Percentiles rank a stretch among this genome's conserved stretches.
These are phyloP conservation scores for Pseudonitzschia multiseries DNA, from an alignment of 108 stramenopile species.

Conservation along the genomic window DNA sequence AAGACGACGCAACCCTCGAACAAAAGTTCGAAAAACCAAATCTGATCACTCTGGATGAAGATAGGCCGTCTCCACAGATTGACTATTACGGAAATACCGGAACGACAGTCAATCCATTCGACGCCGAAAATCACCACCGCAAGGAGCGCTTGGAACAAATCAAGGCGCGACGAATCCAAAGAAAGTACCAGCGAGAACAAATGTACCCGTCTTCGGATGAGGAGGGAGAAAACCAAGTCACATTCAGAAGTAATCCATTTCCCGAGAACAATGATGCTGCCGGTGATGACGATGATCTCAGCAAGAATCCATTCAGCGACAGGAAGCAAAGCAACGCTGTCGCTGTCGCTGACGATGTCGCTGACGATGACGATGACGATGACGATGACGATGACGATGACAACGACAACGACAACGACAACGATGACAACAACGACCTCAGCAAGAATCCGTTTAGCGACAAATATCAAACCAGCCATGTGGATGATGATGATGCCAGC, in stretches of 20 bases:
- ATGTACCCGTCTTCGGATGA: slow-evolving; percentile 16
- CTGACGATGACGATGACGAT: too few species aligned
- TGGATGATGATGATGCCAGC: slow-evolving; percentile 1
- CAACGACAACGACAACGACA: too few species aligned
- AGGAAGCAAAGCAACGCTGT: neutral
- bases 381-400: too few species aligned
- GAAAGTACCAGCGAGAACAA: neutral
- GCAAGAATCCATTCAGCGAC: slow-evolving; percentile 13
- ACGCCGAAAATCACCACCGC: neutral
- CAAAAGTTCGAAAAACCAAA: neutral
- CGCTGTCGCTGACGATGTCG: too few species aligned
- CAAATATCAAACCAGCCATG: neutral
- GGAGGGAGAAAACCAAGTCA: neutral
- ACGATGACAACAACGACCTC: neutral
- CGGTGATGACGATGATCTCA: slow-evolving; percentile 4
- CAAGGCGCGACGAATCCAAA: neutral
- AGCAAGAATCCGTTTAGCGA: slow-evolving; percentile 10
- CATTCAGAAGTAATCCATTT: neutral
- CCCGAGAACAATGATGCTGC: neutral
- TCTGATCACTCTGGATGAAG: neutral
- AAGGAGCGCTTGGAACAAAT: neutral
- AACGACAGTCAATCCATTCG: neutral
- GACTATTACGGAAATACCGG: neutral
- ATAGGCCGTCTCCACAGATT: neutral
- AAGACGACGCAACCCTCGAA: neutral